phyloP scores from a whole-genome alignment of 495 filamentous ascomycete species.

The Penicillium mononematosum region DNA sequence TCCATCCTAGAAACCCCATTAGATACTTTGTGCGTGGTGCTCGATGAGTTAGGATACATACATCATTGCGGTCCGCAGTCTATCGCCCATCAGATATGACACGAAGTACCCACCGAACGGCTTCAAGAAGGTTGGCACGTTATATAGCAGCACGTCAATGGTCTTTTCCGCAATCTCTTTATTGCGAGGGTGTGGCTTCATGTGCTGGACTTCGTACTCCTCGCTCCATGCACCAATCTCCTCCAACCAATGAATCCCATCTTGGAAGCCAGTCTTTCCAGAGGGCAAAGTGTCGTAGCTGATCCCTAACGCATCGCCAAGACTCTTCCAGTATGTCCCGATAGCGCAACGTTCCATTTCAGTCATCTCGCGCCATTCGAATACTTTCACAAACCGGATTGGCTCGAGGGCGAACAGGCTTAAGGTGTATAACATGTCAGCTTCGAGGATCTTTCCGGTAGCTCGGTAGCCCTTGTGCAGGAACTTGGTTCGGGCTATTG shows the following conservation, averaged over 20 bases:
- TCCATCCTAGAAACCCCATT: conserved; percentile 35
- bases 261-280: conserved; percentile 43
- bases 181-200: conserved; percentile 57
- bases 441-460: conserved; percentile 58
- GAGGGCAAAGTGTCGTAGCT: conserved; percentile 43
- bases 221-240: conserved; percentile 56
- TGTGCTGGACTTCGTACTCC: conserved; percentile 52
- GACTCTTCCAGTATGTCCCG: conserved; percentile 61
- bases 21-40: background rate
- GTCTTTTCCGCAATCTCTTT: conserved; percentile 54
- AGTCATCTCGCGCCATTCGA: conserved; percentile 63
- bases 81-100: conserved; percentile 57
- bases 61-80: conserved; percentile 62
- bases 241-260: conserved; percentile 62
- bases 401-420: conserved; percentile 60
- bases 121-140: conserved; percentile 50
- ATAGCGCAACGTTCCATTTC: conserved; percentile 61
- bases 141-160: conserved; percentile 56
- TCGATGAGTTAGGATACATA: conserved; percentile 22
- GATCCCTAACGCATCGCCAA: conserved; percentile 62
- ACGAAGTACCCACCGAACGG: conserved; percentile 47
- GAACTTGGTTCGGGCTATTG: conserved; percentile 65
- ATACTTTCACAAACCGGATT: conserved; percentile 50
- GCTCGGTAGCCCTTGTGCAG: conserved; percentile 58
- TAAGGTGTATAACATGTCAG: conserved; percentile 65